Conservation (phyloP, 2,329 filamentous ascomycete species). For the Ophiostoma populinum region DNA sequence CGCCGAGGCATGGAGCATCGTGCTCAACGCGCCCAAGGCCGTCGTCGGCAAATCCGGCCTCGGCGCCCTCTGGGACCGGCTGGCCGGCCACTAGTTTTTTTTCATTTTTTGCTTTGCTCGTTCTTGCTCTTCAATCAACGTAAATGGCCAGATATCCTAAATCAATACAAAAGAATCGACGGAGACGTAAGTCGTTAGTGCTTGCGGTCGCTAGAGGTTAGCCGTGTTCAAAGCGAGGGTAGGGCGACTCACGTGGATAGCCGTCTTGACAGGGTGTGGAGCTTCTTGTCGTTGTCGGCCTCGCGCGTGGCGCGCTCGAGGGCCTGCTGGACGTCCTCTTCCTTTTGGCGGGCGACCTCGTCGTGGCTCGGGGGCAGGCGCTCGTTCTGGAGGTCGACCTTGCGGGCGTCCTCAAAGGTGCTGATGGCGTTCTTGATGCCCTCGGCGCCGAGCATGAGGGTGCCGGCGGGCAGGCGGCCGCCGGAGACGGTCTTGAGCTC, state of each 20-base stretch:
- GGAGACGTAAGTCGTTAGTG: no score
- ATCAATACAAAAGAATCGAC: no score
- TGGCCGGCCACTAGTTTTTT: conserved; percentile 5
- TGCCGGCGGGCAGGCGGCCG: conserved; percentile 81
- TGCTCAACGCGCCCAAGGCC: conserved; percentile 27
- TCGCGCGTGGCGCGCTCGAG: conserved; percentile 73
- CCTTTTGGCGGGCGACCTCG: conserved; percentile 69
- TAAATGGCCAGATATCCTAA: no score
- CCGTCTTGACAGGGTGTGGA: conserved; percentile 74
- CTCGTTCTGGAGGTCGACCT: conserved; percentile 95
- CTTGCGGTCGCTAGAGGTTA: conserved; percentile 10
- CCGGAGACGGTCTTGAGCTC: conserved; percentile 95
- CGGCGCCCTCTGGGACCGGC: conserved; percentile 29
- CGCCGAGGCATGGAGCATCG: conserved; percentile 54
- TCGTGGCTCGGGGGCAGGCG: conserved; percentile 81
- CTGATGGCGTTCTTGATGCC: conserved; percentile 97
- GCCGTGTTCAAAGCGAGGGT: neutral
- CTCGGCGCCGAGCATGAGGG: conserved; percentile 93
- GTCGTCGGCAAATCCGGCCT: conserved; percentile 17
- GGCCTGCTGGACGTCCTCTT: conserved; percentile 65
- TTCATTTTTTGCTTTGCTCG: no score
- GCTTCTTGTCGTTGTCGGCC: conserved; percentile 77
- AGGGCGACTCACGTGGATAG: conserved; percentile 77
- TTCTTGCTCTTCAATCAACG: no score
- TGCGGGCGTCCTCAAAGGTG: conserved; percentile 89